Evolutionary conservation across 768 basidiomycete genomes (phyloP), one percentile per base, ranked within the genome.

Genomic region (Wakefieldia striispora): DNA sequence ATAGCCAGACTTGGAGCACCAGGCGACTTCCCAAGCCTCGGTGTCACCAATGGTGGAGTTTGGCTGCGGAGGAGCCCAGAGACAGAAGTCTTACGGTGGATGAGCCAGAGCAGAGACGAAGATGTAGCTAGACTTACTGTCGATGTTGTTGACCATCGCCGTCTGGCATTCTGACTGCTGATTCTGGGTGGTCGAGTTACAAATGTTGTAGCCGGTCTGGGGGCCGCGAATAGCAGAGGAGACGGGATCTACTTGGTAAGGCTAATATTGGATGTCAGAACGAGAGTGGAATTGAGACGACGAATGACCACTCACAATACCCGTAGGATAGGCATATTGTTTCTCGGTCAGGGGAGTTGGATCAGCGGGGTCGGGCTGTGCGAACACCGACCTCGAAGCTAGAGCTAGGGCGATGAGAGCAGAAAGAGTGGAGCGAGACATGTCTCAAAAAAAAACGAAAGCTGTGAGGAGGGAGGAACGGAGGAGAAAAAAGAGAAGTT

Each of bases 11-110:
- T 83, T 79, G 12, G 81, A 78, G 66, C 89, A 94, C 76, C 79
- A 94, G 1, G 86, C 81, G 19, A 93, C 84, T 58, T 79, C 83
- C 45, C 74, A 69, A 20, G 75, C 81, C 62, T 93, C 91, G 9
- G 76, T 75, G 53, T 87, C 77, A 40, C 77, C 84, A 35, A 92
- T 83, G 12, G 70, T 66, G 12, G 76, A 72, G 59, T 80, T 72
- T 1, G 77, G 69, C 0, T 56, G 57, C 0, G 73, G 61, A 1
- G 85, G 79, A 6, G 74, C 83, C 81, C 83, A 88, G 0, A 88
- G 54, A 58, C 86, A 89, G 64, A 86, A 88, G 54, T 88, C 86
- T 88, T 41, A 14, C 14, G 9, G n/a, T 40, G 54, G 23, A 40
- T 74, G 73, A 53, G 49, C 1, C 20, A 42, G 20, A 23, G 33